Base-by-base conservation (phyloP, 352 stramenopile species). In the Phytophthora colocasiae region DNA sequence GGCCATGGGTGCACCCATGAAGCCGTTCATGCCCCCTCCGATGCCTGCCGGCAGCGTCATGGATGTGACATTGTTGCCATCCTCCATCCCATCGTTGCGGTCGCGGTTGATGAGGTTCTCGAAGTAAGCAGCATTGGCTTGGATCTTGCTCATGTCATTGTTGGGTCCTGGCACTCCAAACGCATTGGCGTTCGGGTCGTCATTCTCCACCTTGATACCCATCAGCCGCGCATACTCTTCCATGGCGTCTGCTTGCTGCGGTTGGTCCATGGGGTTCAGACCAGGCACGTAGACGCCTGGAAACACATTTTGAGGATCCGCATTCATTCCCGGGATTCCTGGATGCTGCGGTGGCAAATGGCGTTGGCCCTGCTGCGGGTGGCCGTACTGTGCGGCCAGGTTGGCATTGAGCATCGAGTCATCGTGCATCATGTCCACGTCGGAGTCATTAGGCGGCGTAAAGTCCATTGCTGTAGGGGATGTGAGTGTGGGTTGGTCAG, bases 171-270 rank as follows among this genome's bases (percentile, higher is more conserved):
- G 32, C 6, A 63, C 43, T 10, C 56, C 58, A 32, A 85, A 77
- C 53, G 71, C 79, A 49, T 86, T 83, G 38, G 77, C 73, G 17
- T 74, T 67, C 4, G 75, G 76, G 40, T 73, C 82, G 12, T 77
- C 69, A 29, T 62, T 73, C 58, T 95, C 87, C 43, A 95, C 80
- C 49, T 92, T 95, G 51, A 95, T 89, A 32, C 87, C 87, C 83
- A 95, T 95, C 11, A 93, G 74, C 17, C 77, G 78, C 5, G 87
- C 87, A 58, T 95, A 95, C 50, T 91, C 87, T 56, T 95, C 87
- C 53, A 95, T 88, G 4, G 81, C 85, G 24, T 75, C 64, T 31
- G 70, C 69, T 29, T 79, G 77, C 38, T 78, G 74, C 19, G 76
- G 57, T 11, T 83, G 75, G 27, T 85, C 80, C 73, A 90, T 80